A percentile compares a stretch with the other conserved stretches of the same genome.
Evolutionary conservation across 2,329 filamentous ascomycete genomes (phyloP).

Genomic region (Alternaria longipes): DNA sequence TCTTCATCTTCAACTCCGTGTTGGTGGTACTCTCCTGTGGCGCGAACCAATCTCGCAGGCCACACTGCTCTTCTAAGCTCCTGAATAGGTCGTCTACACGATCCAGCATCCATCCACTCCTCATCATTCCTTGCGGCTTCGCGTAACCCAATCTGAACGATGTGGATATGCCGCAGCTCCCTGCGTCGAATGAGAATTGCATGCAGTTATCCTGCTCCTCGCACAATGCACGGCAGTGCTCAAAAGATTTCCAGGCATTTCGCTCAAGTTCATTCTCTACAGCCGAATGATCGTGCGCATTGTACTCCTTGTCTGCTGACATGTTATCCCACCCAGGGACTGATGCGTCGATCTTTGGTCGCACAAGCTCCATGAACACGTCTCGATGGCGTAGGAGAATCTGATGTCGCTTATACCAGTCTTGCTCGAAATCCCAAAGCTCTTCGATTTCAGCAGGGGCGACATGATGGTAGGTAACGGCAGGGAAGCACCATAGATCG

Average conservation of each 20-base stretch:
- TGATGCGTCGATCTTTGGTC: constrained; percentile 37
- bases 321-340: constrained; percentile 49
- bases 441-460: constrained; percentile 48
- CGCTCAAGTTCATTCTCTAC: constrained; percentile 36
- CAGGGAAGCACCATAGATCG: constrained; percentile 56
- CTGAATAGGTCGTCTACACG: constrained; percentile 47
- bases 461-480: constrained; percentile 54
- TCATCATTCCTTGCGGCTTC: constrained; percentile 38
- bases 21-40: constrained; percentile 31
- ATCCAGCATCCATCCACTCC: constrained; percentile 50
- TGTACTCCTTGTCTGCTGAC: constrained; percentile 48
- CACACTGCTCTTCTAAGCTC: constrained; percentile 42
- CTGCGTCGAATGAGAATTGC: constrained; percentile 47
- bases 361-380: constrained; percentile 48
- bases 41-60: constrained; percentile 47
- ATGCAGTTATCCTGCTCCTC: constrained; percentile 45
- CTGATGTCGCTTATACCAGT: constrained; percentile 50
- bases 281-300: constrained; percentile 42
- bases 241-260: constrained; percentile 48
- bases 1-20: constrained; percentile 28
- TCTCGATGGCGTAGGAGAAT: constrained; percentile 50
- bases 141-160: constrained; percentile 46
- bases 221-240: constrained; percentile 47
- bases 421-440: constrained; percentile 52
- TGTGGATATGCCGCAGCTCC: constrained; percentile 42